These are phyloP conservation scores for Pachysandra terminalis DNA, from an alignment of 164 flowering plant genomes.

Conservation along the genomic window DNA sequence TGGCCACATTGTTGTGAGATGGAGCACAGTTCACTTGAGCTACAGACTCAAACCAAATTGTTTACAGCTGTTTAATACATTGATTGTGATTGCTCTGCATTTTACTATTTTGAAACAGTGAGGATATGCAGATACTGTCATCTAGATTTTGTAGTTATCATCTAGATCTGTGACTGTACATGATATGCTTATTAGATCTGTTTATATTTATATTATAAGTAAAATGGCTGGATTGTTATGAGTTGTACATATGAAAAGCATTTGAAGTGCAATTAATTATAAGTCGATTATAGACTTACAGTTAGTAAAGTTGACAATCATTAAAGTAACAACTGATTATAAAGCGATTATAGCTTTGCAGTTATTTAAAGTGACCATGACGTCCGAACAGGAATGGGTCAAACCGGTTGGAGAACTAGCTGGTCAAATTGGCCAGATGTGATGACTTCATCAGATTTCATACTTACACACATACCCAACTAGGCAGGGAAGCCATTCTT, in stretches of 20 bases:
- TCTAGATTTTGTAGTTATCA: background rate
- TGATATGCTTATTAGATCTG: background rate
- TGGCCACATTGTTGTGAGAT: background rate
- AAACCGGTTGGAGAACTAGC: background rate
- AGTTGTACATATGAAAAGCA: background rate
- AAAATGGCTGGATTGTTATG: background rate
- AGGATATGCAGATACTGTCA: background rate
- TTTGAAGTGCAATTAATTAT: too few species aligned
- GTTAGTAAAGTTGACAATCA: background rate
- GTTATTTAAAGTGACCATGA: background rate
- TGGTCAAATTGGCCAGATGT: background rate
- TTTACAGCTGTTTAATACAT: background rate
- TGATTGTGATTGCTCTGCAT: background rate
- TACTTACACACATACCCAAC: constrained; percentile 17
- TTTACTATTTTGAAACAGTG: background rate
- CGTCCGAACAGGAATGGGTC: background rate
- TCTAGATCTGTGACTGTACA: background rate
- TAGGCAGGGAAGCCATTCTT: constrained; percentile 17
- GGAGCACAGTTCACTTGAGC: background rate
- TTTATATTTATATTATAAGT: too few species aligned
- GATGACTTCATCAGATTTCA: background rate
- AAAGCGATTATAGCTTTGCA: background rate
- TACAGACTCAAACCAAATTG: background rate
- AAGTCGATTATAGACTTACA: background rate
- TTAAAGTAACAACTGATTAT: too few species aligned